Evolutionary conservation across 805 yeast species (phyloP), one percentile per base, ranked within the genome.

Genomic region (Pichia exigua): DNA sequence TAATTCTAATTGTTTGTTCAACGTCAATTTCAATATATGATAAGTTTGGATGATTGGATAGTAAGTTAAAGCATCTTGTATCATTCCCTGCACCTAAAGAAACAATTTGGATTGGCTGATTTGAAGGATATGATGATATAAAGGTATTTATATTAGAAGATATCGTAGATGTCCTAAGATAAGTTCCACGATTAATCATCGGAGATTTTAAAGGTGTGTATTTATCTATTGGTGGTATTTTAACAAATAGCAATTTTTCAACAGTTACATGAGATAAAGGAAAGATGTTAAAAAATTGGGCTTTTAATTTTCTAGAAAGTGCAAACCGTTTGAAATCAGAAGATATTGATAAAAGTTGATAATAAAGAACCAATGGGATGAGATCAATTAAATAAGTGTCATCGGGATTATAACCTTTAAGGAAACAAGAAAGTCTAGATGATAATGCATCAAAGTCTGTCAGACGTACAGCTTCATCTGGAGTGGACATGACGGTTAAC

Each of bases 11-110:
- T 17, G 83, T 75, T 42, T 68, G 77, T 11, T 76, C 75, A 60
- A 85, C 85, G 64, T 86, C 95, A 22, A 83, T 61, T 61, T 86
- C 95, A 54, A 76, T 72, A 58, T 81, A 81, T 2, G 58, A 60
- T 35, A 83, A 55, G 41, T 59, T 53, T 12, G 57, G 39, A 45
- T 67, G 48, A 6, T 64, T 45, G 8, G 68, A 61, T 42, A 85
- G 63, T 17, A 81, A 54, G 11, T 71, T 64, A 61, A 86, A 85
- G 17, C 77, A 74, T 49, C 92, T 63, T 0, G 94, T 84, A 59
- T 87, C 95, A 17, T 87, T 83, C 6, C 95, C 95, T 2, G 91
- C 83, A 0, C 95, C 95, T n/a, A 86, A 62, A 1, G 89, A 83
- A 1, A 87, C 67, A 17, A 86, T 74, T 61, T 85, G 84, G 17